Conservation (phyloP, 768 basidiomycete genomes). For the Tylopilus sp. region DNA sequence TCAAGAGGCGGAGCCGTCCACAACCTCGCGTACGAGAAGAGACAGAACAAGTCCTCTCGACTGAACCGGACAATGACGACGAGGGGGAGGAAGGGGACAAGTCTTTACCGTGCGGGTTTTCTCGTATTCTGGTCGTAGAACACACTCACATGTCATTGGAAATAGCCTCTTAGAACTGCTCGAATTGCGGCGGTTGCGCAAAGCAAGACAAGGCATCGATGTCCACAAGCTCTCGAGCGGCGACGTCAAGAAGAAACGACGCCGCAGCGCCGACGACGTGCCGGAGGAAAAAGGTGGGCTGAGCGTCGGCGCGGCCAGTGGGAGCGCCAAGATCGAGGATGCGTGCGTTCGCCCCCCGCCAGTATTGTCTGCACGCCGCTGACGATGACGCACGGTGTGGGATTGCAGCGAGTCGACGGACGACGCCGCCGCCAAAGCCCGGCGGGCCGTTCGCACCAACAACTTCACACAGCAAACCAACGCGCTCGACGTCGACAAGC, state of each 20-base stretch:
- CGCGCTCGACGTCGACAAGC: conserved; percentile 93
- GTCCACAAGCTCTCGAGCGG: conserved; percentile 81
- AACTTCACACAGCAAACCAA: conserved; percentile 99
- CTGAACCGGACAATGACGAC: conserved; percentile 6
- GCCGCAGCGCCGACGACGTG: conserved; percentile 42
- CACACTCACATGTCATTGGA: not conserved
- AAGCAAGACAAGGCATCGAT: conserved; percentile 80
- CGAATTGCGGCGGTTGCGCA: conserved; percentile 74
- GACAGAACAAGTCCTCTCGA: conserved; percentile 10
- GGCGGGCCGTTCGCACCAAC: conserved; percentile 73
- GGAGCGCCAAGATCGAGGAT: conserved; percentile 33
- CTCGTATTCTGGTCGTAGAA: not conserved
- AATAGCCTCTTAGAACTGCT: conserved; percentile 79
- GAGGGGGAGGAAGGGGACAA: conserved; percentile 37
- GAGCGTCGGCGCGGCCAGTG: conserved; percentile 36
- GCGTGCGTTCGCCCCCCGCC: conserved; percentile 44
- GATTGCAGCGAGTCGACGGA: conserved; percentile 56
- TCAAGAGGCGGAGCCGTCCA: conserved; percentile 74
- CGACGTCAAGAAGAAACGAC: conserved; percentile 70
- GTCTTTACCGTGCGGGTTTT: conserved; percentile 46
- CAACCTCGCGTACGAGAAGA: conserved; percentile 55
- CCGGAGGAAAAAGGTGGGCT: conserved; percentile 54
- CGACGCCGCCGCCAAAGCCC: conserved; percentile 66
- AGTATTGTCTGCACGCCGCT: too few species aligned
- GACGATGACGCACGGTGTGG: not conserved